Evolutionary conservation across 768 basidiomycete genomes (phyloP), one percentile per base, ranked within the genome.

Genomic region (Lactarius psammicola): DNA sequence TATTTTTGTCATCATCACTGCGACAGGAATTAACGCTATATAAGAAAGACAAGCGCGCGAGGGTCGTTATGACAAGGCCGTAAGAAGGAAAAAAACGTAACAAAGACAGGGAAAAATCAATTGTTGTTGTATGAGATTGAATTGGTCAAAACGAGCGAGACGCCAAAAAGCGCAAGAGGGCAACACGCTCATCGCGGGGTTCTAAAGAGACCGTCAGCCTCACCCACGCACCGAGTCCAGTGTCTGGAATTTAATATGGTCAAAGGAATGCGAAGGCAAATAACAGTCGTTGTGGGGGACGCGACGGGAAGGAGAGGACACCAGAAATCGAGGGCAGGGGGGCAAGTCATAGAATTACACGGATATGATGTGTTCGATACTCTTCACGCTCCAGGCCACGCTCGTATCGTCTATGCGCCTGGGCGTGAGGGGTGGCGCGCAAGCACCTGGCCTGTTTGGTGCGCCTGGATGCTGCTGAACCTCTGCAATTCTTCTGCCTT

Each of bases 391-490:
- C 42, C 51, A 55, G 38, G 51, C 33, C 20, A 20, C 31, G 26
- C 59, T 42, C 30, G 46, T 46, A 54, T 57, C 40, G 36, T 64
- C 78, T 81, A 81, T 74, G 76, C 76, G 36, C 71, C 72, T 34
- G 80, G 79, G 59, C 75, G 72, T 59, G 87, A 87, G 26, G 90
- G 90, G 77, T 92, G 85, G 71, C 90, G 84, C 33, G 90, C 90
- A 65, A 95, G 82, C 17, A 86, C 87, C 58, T 83, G 82, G 46
- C 94, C 92, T n/a, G 87, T 84, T 40, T 86, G 81, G 58, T 86
- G 84, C 6, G 92, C 90, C 77, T 94, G 92, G 76, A 94, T 92
- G 69, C 86, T 88, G 77, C 85, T 87, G 84, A 95, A 93, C 71
- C 93, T 83, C 70, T 88, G 86, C 69, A 95, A 79, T 76, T 95